Base-by-base conservation (phyloP, 768 basidiomycete genomes). In the Russula lepida region DNA sequence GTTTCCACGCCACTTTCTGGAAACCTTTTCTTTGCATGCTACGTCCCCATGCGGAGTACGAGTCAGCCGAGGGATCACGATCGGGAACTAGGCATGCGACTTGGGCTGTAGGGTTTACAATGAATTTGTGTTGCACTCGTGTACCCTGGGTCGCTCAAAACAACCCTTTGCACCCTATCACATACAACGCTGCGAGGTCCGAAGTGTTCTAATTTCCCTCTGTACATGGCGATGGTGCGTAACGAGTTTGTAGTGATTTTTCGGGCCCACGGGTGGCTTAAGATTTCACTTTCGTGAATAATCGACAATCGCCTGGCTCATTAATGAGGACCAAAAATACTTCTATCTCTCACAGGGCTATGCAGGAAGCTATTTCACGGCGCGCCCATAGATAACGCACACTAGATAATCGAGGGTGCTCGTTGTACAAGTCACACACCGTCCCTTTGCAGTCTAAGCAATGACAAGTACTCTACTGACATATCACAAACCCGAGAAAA, bases 401-500 rank as follows among this genome's bases (percentile, higher is more conserved):
- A 17, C 17, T 15, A 19, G 30, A 23, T 35, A 4, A 52, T 53
- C 15, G 6, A 11, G 33, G 19, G n/a, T n/a, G n/a, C 19, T 43
- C 41, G 4, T 43, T n/a, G 19, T 21, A n/a, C 9, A n/a, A n/a
- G 43, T 44, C 43, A 8, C 41, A 43, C 15, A 39, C 37, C 15
- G 13, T 12, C n/a, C n/a, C n/a, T n/a, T 15, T 4, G 37, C 37
- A 15, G 27, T 32, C 9, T 8, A 3, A 50, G 23, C n/a, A n/a
- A 19, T 32, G 8, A 11, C 23, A 25, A 11, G 27, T 15, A 12
- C 30, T 12, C 12, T 44, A 13, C 21, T 11, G 17, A 23, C 33
- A 19, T 46, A 33, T 66, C 71, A 88, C 62, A 91, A 72, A 48
- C 78, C 85, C 48, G 81, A 79, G 67, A 90, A 91, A 72, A 90